Evolutionary conservation across 345 rosid genomes (phyloP), one percentile per base, ranked within the genome.

Genomic region (Corchorus capsularis): DNA sequence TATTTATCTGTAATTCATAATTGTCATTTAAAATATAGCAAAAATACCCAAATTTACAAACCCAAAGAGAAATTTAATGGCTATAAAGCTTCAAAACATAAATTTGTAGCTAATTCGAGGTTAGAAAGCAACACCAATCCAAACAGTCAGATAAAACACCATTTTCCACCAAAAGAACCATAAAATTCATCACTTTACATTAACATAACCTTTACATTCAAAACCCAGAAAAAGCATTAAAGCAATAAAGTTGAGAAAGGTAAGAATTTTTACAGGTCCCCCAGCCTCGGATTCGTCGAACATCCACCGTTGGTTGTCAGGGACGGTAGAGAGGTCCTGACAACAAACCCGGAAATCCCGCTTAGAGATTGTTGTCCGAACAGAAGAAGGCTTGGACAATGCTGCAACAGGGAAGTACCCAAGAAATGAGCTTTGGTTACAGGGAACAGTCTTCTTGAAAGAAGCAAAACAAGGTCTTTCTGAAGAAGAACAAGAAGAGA

Each of bases 271-370:
- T 91, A 91, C 96, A 17, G 92, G 96, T 71, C 96, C 96, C 47
- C 82, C 57, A 22, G 83, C 82, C 83, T 91, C 92, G 15, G 89
- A 81, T 86, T 87, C 84, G 17, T 91, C 91, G 56, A 91, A 88
- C 92, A 88, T 91, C 96, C 96, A 89, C 1, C 93, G 87, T 72
- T 89, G 90, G 39, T 89, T 88, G n/a, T 79, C 78, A 34, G 93
- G 91, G 19, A 89, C 86, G 79, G 83, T 76, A 78, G 92, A 77
- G 45, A 82, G 77, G 34, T 79, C 82, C 85, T 88, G 87, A 78
- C 87, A 89, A 57, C 87, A 81, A 72, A 91, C 81, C 63, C 54
- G 79, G 45, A 88, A 80, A 55, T 82, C 71, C 53, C 83, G 85
- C 35, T 37, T 78, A 54, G 82, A 16, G 27, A 75, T 61, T 27